Percentiles rank a stretch among this genome's conserved stretches.
These are phyloP conservation scores for Uronychia setigera DNA, from an alignment of 73 alveolate species.

Conservation along the genomic window DNA sequence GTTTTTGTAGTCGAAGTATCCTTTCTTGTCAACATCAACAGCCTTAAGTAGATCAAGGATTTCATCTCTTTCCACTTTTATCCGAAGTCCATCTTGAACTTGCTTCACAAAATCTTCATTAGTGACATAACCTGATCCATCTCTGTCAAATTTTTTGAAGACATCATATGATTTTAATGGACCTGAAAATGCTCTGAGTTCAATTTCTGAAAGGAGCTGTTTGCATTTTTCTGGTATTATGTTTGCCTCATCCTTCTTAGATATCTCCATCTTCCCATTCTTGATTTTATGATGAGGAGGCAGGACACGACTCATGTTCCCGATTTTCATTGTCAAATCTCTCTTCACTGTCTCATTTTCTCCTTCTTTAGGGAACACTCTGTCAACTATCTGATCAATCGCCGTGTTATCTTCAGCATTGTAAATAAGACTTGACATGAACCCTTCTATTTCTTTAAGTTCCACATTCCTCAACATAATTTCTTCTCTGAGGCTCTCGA, in stretches of 20 bases:
- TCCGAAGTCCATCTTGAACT: neutral
- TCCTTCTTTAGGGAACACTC: neutral
- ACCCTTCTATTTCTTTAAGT: neutral
- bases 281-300: neutral
- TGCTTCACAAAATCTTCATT: neutral
- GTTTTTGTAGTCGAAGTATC: neutral
- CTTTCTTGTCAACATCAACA: neutral
- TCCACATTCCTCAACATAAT: neutral
- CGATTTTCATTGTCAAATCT: neutral
- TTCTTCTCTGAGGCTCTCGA: neutral
- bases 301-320: neutral
- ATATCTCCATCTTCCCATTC: neutral
- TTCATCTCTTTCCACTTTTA: neutral
- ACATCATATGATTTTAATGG: neutral
- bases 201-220: neutral
- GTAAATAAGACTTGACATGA: neutral
- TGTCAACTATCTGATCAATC: neutral
- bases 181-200: neutral
- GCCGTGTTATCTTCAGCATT: neutral
- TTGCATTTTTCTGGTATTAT: neutral
- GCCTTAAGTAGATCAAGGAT: neutral
- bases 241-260: neutral
- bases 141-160: neutral
- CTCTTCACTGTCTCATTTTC: neutral
- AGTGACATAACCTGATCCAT: neutral